Evolutionary conservation across 2,329 filamentous ascomycete species (phyloP).

Genomic region (Cytospora piceicola): DNA sequence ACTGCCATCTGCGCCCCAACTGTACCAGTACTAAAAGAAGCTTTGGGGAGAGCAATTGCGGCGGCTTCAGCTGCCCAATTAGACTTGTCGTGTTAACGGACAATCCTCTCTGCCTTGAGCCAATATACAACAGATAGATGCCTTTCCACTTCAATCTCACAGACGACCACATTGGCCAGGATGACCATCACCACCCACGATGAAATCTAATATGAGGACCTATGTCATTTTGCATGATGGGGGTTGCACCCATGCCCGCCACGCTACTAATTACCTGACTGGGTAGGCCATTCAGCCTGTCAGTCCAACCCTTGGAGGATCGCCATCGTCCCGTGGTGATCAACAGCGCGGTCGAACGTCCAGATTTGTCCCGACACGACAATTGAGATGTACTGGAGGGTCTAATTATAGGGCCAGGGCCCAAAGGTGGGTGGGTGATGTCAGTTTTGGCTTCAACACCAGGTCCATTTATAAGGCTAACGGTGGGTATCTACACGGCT

Average conservation of each 20-base stretch:
- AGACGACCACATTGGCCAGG: neutral
- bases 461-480: neutral
- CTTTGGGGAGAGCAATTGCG: too few species aligned
- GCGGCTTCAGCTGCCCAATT: too few species aligned
- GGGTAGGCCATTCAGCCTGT: too few species aligned
- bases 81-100: too few species aligned
- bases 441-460: constrained; percentile 9
- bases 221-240: constrained; percentile 20
- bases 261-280: too few species aligned
- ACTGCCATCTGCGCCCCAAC: too few species aligned
- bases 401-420: constrained; percentile 9
- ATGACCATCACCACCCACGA: neutral
- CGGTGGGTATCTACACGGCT: neutral
- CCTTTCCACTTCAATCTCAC: too few species aligned
- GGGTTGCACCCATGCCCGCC: constrained; percentile 5
- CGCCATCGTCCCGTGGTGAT: neutral
- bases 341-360: neutral
- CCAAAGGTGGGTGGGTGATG: constrained; percentile 17
- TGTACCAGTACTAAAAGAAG: too few species aligned
- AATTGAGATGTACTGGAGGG: neutral
- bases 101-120: too few species aligned
- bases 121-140: too few species aligned
- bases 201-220: neutral
- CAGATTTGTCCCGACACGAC: neutral
- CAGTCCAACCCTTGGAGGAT: constrained; percentile 3